Percentiles rank a stretch among this genome's conserved stretches.
These are phyloP conservation scores for Austroboletus niveus DNA, from an alignment of 1,284 basidiomycete species.

Conservation along the genomic window DNA sequence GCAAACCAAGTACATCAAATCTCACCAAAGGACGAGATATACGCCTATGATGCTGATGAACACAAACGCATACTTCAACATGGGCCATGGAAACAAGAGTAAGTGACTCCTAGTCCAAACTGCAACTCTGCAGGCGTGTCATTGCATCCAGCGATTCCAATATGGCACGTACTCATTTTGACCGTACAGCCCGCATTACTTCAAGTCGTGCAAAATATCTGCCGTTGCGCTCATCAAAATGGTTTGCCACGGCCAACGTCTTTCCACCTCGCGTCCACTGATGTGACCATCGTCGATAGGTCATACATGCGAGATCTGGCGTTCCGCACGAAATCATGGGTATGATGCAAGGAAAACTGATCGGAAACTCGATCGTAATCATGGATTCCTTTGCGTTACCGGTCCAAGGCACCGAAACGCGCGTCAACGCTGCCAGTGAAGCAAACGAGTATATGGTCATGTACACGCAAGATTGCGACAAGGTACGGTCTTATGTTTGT, in stretches of 20 bases:
- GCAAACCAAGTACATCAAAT: conserved; percentile 76
- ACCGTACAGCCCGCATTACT: conserved; percentile 78
- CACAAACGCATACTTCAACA: conserved; percentile 72
- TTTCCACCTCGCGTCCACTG: not conserved
- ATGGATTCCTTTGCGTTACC: conserved; percentile 97
- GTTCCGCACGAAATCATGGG: conserved; percentile 99
- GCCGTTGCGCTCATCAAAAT: conserved; percentile 97
- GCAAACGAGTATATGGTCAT: conserved; percentile 99
- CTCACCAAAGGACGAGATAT: conserved; percentile 77
- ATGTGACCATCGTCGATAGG: conserved; percentile 44
- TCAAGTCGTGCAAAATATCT: conserved; percentile 93
- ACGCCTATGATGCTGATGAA: conserved; percentile 72
- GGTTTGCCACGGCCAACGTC: conserved; percentile 47
- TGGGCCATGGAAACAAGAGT: conserved; percentile 90
- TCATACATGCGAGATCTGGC: conserved; percentile 96
- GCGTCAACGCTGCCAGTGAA: conserved; percentile 95
- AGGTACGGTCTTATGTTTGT: conserved; percentile 44
- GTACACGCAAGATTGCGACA: conserved; percentile 78
- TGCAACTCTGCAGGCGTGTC: conserved; percentile 4
- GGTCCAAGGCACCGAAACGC: conserved; percentile 98
- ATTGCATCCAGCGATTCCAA: not conserved
- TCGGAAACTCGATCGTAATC: conserved; percentile 84
- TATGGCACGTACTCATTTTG: conserved; percentile 2
- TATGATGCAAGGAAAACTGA: conserved; percentile 96
- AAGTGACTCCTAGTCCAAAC: conserved; percentile 5